phyloP scores from a whole-genome alignment of 225 moss, liverwort and hornwort species.

The Bryum argenteum region DNA sequence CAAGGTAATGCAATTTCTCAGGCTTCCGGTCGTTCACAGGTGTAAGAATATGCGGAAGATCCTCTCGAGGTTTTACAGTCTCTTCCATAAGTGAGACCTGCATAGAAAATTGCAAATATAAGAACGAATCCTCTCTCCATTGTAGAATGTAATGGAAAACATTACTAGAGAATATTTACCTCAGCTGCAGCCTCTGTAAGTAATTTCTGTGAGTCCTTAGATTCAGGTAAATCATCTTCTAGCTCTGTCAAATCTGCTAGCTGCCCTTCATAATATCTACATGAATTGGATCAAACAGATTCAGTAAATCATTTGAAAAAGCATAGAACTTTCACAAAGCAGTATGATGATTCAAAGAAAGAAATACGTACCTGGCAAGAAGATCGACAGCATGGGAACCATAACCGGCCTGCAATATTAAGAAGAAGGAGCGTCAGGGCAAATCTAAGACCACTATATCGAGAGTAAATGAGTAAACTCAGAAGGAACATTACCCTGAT shows the following conservation, averaged over 20 bases:
- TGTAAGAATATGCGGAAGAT: conserved; percentile 77
- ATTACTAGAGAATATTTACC: conserved; percentile 29
- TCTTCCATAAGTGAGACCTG: conserved; percentile 84
- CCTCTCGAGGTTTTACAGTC: conserved; percentile 74
- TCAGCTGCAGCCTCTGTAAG: conserved; percentile 71
- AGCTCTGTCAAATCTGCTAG: conserved; percentile 77
- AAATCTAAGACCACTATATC: neutral
- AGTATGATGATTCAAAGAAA: too few relatives aligned
- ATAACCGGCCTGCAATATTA: conserved; percentile 76
- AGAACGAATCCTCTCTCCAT: conserved; percentile 9
- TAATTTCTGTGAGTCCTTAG: conserved; percentile 32
- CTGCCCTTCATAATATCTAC: conserved; percentile 93
- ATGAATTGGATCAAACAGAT: conserved; percentile 7
- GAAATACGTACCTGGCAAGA: conserved; percentile 63
- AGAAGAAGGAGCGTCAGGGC: conserved; percentile 11
- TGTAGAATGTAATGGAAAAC: neutral
- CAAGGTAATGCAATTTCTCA: conserved; percentile 89
- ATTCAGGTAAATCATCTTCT: conserved; percentile 48
- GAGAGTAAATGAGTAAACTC: too few relatives aligned
- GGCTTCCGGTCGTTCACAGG: conserved; percentile 87
- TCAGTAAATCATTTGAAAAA: neutral
- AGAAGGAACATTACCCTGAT: conserved; percentile 50
- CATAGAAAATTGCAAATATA: conserved; percentile 15
- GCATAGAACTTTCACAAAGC: neutral
- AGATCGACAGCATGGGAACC: conserved; percentile 84